Conservation (phyloP, 106 monocot species). For the Dioscorea alata region DNA sequence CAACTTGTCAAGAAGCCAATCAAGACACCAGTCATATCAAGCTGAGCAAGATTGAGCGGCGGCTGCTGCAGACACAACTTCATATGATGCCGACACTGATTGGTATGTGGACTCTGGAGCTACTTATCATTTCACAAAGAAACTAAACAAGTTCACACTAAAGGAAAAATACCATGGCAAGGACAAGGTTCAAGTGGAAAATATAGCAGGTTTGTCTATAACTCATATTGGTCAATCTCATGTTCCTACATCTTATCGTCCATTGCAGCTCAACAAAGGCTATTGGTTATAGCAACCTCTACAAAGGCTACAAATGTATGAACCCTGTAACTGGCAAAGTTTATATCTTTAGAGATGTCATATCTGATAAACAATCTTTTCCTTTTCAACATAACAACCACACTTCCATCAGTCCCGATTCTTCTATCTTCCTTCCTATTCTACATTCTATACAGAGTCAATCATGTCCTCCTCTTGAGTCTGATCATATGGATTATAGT, state of each 20-base stretch:
- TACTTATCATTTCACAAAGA: not conserved
- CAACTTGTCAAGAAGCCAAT: no score
- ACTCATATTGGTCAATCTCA: no score
- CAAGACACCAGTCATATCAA: not conserved
- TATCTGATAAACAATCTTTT: conserved; percentile 8
- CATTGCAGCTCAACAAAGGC: no score
- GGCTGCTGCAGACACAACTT: not conserved
- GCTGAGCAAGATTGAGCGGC: not conserved
- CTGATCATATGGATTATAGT: no score
- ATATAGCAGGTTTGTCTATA: no score
- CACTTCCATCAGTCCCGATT: no score
- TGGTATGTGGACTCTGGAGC: not conserved
- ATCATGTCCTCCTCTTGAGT: no score
- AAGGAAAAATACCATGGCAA: not conserved
- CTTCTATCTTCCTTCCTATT: no score
- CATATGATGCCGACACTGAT: not conserved
- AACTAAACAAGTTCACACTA: not conserved
- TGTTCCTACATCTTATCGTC: no score
- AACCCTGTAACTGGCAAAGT: not conserved
- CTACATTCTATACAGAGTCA: no score
- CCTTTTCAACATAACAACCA: not conserved
- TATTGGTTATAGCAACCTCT: not conserved
- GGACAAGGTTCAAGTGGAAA: not conserved
- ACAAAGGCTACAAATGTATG: conserved; percentile 6
- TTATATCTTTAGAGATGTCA: not conserved